Conservation (phyloP, 805 yeast genomes). For the Saccharomycopsis sp. region DNA sequence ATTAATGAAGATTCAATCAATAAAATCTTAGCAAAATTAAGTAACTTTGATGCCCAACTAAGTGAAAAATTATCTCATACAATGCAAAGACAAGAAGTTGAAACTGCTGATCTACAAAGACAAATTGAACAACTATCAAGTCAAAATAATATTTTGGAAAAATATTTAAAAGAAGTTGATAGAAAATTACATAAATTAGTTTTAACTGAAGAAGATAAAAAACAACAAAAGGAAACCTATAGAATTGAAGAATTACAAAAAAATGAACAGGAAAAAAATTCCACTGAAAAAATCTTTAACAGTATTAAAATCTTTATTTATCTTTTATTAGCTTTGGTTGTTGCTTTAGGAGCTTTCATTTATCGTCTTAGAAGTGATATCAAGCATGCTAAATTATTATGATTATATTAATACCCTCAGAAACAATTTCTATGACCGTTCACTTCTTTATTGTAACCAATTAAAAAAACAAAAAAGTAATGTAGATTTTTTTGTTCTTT, state of each 20-base stretch:
- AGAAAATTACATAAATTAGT: conserved; percentile 14
- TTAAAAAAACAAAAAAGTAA: too few species aligned
- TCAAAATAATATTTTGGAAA: conserved; percentile 17
- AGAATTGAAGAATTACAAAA: conserved; percentile 20
- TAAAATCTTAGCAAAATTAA: conserved; percentile 25
- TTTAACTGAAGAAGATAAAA: conserved; percentile 19
- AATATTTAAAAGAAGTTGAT: conserved; percentile 17
- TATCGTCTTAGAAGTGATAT: conserved; percentile 51
- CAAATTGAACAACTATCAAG: conserved; percentile 19
- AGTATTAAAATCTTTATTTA: conserved; percentile 22
- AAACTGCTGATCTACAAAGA: conserved; percentile 20
- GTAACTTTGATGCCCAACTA: conserved; percentile 15
- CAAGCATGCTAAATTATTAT: conserved; percentile 49
- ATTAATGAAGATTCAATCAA: conserved; percentile 22
- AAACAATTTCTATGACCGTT: neutral
- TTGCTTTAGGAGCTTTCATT: conserved; percentile 35
- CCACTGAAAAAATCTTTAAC: conserved; percentile 21
- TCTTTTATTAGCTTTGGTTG: conserved; percentile 20
- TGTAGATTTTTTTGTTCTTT: too few species aligned
- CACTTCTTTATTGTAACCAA: neutral
- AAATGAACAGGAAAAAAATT: conserved; percentile 18
- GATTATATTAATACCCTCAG: conserved; percentile 12
- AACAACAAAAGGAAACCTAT: conserved; percentile 18
- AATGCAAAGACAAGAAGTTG: conserved; percentile 20
- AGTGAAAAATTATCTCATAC: conserved; percentile 19